Base-by-base conservation (phyloP, 768 basidiomycete species). In the Antrodiella citrinella region DNA sequence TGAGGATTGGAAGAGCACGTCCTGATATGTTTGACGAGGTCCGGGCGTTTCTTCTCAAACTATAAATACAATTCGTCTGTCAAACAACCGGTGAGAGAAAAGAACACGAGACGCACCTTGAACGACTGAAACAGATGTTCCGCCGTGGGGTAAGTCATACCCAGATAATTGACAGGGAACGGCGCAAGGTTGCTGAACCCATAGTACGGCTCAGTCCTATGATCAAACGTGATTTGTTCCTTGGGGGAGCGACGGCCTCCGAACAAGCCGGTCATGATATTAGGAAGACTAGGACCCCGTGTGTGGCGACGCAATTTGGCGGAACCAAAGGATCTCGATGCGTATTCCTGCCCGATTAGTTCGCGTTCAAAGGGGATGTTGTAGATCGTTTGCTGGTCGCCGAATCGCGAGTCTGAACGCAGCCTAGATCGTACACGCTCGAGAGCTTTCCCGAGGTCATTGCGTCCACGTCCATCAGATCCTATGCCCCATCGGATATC, bases 401-500 rank as follows among this genome's bases (percentile, higher is more conserved):
- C 30, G 30, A 7, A 35, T 15, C 7, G 15, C 15, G 30, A 35
- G 30, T 15, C 30, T 7, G 30, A 35, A 15, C 30, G 30, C 30
- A 35, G 15, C 30, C 30, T 35, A 7, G 30, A 35, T 7, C 86
- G 71, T 7, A 88, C 74, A 10, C 69, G 70, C 57, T 70, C 67
- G 54, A 87, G 71, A 9, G 81, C 78, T 60, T 82, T 84, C 30
- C 86, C 86, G 25, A 88, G 76, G 63, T 88, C 83, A 54, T 88
- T 88, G 26, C 79, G 75, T 20, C 86, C 86, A 57, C 71, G 67
- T 21, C 73, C 67, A 62, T 88, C 81, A 39, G 74, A 68, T 4
- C 86, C 86, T 53, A 81, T 65, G n/a, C 86, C 86, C 84, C 86
- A 88, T 65, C 86, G 86, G 26, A 81, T 71, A 62, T 88, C 86